These are phyloP conservation scores for Aspergillus sp. DNA, from an alignment of 2,329 filamentous ascomycete genomes.

Conservation along the genomic window DNA sequence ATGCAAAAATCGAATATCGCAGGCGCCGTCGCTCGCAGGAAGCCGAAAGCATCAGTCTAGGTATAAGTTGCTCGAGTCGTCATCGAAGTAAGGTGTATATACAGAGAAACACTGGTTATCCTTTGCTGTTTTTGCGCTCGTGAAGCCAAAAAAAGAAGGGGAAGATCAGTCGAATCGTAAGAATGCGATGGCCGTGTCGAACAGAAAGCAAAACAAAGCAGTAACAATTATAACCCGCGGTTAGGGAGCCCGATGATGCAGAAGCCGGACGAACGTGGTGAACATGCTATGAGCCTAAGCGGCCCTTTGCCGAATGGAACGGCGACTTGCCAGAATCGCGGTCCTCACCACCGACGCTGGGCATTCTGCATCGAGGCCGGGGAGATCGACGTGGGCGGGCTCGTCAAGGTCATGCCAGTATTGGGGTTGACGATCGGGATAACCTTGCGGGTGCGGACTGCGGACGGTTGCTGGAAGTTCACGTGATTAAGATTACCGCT, in stretches of 20 bases:
- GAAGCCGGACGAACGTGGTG: constrained; percentile 33
- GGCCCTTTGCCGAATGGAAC: constrained; percentile 25
- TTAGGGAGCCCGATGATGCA: constrained; percentile 42
- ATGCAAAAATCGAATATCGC: constrained; percentile 44
- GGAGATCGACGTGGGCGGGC: constrained; percentile 75
- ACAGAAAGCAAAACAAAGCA: constrained; percentile 31
- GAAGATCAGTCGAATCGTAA: constrained; percentile 31
- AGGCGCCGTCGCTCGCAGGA: constrained; percentile 47
- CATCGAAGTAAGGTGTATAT: constrained; percentile 39
- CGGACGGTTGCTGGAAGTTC: constrained; percentile 88
- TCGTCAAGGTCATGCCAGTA: constrained; percentile 84
- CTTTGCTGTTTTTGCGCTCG: constrained; percentile 31
- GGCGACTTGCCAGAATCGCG: constrained; percentile 25
- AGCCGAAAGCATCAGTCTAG: constrained; percentile 41
- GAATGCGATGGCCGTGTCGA: constrained; percentile 32
- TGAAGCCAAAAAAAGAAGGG: constrained; percentile 24
- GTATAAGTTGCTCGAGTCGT: constrained; percentile 38
- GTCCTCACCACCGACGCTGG: constrained; percentile 46
- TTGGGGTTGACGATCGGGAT: constrained; percentile 97
- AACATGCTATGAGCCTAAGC: constrained; percentile 36
- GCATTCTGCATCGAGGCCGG: constrained; percentile 63
- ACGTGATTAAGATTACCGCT: constrained; percentile 68
- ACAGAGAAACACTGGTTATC: constrained; percentile 35
- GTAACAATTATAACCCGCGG: constrained; percentile 39
- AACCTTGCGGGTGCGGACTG: constrained; percentile 86